Percentiles rank a stretch among this genome's conserved stretches.
These are phyloP conservation scores for Rubia peregrina DNA, from an alignment of 305 asterid species.

Conservation along the genomic window DNA sequence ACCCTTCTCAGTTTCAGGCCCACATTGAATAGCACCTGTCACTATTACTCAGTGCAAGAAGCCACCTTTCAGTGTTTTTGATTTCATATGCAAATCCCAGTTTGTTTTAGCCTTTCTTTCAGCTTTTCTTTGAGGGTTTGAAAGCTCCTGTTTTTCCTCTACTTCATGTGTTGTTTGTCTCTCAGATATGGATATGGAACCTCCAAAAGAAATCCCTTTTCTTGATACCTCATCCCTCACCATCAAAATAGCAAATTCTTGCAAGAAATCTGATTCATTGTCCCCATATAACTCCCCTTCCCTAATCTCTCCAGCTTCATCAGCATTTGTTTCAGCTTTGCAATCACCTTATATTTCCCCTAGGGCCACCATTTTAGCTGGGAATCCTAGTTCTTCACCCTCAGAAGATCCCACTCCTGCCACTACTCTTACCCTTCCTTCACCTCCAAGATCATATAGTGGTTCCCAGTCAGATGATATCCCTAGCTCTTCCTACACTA, in stretches of 20 bases:
- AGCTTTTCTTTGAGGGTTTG: slow-evolving; percentile 13
- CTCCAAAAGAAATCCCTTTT: slow-evolving; percentile 33
- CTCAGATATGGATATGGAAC: slow-evolving; percentile 46
- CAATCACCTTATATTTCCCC: slow-evolving; percentile 94
- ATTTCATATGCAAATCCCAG: slow-evolving; percentile 9
- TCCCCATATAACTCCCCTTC: slow-evolving; percentile 60
- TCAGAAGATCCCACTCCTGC: slow-evolving; percentile 44
- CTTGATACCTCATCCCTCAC: slow-evolving; percentile 47
- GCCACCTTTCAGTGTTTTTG: slow-evolving; percentile 16
- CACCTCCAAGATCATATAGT: slow-evolving; percentile 60
- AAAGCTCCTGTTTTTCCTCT: not conserved
- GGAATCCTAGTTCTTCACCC: slow-evolving; percentile 17
- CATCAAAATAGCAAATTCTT: slow-evolving; percentile 42
- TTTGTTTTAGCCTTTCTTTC: not conserved
- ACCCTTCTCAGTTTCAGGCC: slow-evolving; percentile 9
- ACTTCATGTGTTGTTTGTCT: slow-evolving; percentile 15
- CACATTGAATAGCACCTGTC: slow-evolving; percentile 29
- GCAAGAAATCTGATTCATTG: slow-evolving; percentile 28
- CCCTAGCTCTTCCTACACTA: slow-evolving; percentile 82
- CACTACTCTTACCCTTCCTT: slow-evolving; percentile 45
- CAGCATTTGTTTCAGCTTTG: slow-evolving; percentile 87
- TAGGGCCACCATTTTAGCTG: slow-evolving; percentile 35
- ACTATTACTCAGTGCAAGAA: slow-evolving; percentile 23
- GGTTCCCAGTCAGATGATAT: slow-evolving; percentile 82
- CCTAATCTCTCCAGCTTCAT: slow-evolving; percentile 73